Conservation (phyloP, 2,329 filamentous ascomycete genomes). For the Tympanopsis confertula region DNA sequence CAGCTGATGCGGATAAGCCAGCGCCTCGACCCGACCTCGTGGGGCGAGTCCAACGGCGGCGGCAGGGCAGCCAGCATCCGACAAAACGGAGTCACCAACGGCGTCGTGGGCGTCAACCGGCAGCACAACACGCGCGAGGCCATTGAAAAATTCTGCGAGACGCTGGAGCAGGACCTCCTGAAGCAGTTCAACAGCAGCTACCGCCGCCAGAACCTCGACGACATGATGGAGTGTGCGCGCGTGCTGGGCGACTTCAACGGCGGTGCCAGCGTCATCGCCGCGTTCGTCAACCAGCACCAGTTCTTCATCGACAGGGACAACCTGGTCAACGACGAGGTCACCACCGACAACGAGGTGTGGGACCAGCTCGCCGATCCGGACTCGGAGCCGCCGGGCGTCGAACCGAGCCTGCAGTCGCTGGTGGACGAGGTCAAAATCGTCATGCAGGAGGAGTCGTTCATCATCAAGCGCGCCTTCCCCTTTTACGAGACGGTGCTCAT, state of each 20-base stretch:
- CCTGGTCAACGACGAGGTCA: conserved; percentile 75
- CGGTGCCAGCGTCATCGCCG: conserved; percentile 83
- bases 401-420: conserved; percentile 81
- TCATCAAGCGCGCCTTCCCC: conserved; percentile 92
- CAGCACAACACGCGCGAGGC: conserved; percentile 67
- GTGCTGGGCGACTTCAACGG: conserved; percentile 94
- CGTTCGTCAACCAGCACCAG: conserved; percentile 97
- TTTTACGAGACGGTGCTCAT: conserved; percentile 88
- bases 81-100: conserved; percentile 36
- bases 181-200: conserved; percentile 98
- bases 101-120: conserved; percentile 25
- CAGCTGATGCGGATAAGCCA: conserved; percentile 92
- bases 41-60: conserved; percentile 53
- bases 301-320: conserved; percentile 98
- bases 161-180: conserved; percentile 84
- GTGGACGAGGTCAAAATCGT: conserved; percentile 91
- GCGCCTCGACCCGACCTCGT: conserved; percentile 68
- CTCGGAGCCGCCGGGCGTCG: conserved; percentile 78
- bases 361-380: conserved; percentile 90
- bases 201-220: conserved; percentile 84
- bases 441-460: conserved; percentile 92
- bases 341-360: conserved; percentile 66
- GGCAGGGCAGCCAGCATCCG: conserved; percentile 32
- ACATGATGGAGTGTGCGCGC: conserved; percentile 93
- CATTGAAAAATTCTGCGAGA: conserved; percentile 93